A percentile compares a stretch with the other conserved stretches of the same genome.
Evolutionary conservation across 768 basidiomycete genomes (phyloP).

Genomic region (Xerocomellus amylosporus): DNA sequence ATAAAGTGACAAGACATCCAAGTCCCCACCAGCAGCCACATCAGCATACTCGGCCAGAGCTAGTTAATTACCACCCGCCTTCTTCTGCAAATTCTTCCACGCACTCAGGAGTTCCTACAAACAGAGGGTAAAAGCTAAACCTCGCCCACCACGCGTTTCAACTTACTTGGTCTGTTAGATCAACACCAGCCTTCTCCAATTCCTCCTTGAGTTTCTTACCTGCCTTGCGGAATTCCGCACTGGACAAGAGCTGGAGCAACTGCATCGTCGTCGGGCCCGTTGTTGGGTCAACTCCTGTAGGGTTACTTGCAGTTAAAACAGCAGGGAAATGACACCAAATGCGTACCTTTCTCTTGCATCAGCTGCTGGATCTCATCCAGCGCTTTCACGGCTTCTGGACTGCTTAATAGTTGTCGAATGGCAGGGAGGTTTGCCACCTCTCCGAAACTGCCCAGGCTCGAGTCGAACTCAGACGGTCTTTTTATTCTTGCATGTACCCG

Average conservation of each 20-base stretch:
- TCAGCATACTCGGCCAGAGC: not conserved
- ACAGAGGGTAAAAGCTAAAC: not conserved
- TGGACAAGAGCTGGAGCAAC: conserved; percentile 53
- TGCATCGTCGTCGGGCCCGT: conserved; percentile 49
- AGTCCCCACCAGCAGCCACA: not conserved
- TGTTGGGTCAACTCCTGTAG: conserved; percentile 47
- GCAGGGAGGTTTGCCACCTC: conserved; percentile 38
- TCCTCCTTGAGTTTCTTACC: conserved; percentile 46
- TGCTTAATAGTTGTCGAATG: conserved; percentile 47
- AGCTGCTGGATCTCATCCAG: conserved; percentile 43
- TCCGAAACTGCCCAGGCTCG: conserved; percentile 42
- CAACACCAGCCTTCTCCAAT: conserved; percentile 58
- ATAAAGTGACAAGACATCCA: not conserved
- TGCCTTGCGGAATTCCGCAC: conserved; percentile 50
- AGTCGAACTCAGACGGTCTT: conserved; percentile 28
- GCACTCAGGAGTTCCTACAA: conserved; percentile 47
- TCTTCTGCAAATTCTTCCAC: conserved; percentile 35
- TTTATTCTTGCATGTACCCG: conserved; percentile 29
- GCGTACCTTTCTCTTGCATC: conserved; percentile 48
- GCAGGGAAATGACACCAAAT: not conserved
- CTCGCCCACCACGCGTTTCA: not conserved
- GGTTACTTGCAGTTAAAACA: not conserved
- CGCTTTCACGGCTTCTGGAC: conserved; percentile 50
- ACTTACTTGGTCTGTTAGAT: conserved; percentile 52
- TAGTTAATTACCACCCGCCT: conserved; percentile 19